Base-by-base conservation (phyloP, 805 yeast genomes). In the Candida ficus region DNA sequence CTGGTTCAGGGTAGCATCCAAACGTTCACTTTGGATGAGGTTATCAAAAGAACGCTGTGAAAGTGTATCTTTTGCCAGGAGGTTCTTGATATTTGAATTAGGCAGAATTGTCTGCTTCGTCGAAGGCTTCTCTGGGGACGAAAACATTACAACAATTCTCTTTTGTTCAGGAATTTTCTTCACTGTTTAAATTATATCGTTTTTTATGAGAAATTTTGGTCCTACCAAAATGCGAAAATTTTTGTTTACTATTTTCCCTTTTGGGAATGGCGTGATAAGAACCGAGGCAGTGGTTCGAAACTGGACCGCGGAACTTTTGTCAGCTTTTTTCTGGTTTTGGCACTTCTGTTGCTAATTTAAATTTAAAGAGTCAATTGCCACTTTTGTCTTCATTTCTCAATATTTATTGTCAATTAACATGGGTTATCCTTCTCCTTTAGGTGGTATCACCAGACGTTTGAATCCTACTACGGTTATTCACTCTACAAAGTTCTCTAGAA, bases 351-450 rank as follows among this genome's bases (percentile, higher is more conserved):
- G n/a, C n/a, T n/a, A n/a, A n/a, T n/a, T n/a, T n/a, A n/a, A 21
- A 21, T 21, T 21, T 21, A 21, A 6, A 21, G 9, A 21, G 23
- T 21, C 23, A 21, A 21, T 6, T 21, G 8, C 21, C 12, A 42
- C 16, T n/a, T n/a, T n/a, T n/a, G n/a, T n/a, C n/a, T n/a, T n/a
- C n/a, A n/a, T n/a, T n/a, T n/a, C n/a, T n/a, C n/a, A n/a, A n/a
- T 7, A 27, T n/a, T 27, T 27, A 14, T 27, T 27, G 7, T 27
- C 17, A 29, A 29, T n/a, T n/a, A n/a, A n/a, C 32, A 67, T 67
- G 71, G 71, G 70, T 17, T 68, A 68, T 49, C 64, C 66, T 39
- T 33, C 48, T 19, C 62, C 66, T 28, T 43, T 68, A 33, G 68
- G 64, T 12, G 73, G 71, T 5, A 56, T 61, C 27, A 52, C 65